Evolutionary conservation across 768 basidiomycete species (phyloP), one percentile per base, ranked within the genome.

Genomic region (Daedaleopsis sinensis): DNA sequence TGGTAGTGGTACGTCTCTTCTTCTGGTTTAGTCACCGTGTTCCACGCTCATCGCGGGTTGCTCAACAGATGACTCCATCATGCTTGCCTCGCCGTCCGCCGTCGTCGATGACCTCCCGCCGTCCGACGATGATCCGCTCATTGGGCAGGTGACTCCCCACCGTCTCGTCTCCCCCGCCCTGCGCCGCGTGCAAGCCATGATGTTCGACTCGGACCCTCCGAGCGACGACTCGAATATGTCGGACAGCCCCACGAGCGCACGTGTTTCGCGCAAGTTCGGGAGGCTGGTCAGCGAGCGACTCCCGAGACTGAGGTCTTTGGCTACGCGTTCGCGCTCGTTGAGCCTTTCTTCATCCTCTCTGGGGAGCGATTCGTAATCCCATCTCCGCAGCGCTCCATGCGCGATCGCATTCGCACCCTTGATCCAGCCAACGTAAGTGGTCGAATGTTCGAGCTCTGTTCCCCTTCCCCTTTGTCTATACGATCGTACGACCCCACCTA

Each of bases 81-180:
- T 78, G 69, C 65, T 75, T 10, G 70, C 63, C 0, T 62, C 62
- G 38, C 68, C 63, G 1, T 11, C 37, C 21, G 53, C 46, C 57
- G 37, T 5, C 57, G 37, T 5, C 48, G 18, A 37, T 1, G 74
- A 80, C 55, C 69, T 76, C 13, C 62, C 66, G 21, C 84, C 85
- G 3, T 89, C 88, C 3, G 89, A 90, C 65, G 87, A 91, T 59
- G 86, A 89, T 63, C 81, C 80, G 0, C 78, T 80, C 61, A 61
- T 84, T 27, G 87, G 88, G 0, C 86, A 89, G 70, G 85, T 89
- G 18, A 89, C 87, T 0, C 88, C 89, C n/a, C 82, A 82, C 61
- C 85, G 86, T 66, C 72, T 90, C 36, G 82, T 84, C 42, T 91
- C 89, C 9, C 87, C 89, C 7, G 79, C 77, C 21, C 72, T 82